Evolutionary conservation across 352 stramenopile species (phyloP).

Genomic region (Phytopythium mirpurense): DNA sequence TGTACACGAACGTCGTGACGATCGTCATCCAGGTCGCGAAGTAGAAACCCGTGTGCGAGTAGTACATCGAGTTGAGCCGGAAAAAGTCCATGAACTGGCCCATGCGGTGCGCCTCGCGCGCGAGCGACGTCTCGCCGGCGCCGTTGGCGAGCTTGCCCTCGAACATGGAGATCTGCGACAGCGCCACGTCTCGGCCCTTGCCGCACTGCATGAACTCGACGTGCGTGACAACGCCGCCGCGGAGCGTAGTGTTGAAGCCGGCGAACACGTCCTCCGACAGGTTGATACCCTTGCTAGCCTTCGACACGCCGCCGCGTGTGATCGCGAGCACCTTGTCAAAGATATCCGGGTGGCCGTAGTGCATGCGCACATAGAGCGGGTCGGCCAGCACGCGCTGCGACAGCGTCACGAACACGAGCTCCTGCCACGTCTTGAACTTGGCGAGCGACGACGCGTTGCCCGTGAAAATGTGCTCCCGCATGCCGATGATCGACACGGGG

Average conservation of each 20-base stretch:
- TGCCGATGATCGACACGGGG: conserved; percentile 78
- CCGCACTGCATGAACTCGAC: conserved; percentile 87
- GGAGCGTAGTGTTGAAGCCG: conserved; percentile 75
- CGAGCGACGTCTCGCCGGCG: conserved; percentile 69
- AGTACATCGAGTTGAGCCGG: conserved; percentile 85
- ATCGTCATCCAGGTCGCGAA: conserved; percentile 86
- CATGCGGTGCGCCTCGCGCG: conserved; percentile 80
- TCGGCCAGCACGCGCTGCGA: conserved; percentile 76
- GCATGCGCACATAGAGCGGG: conserved; percentile 72
- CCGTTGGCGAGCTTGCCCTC: conserved; percentile 83
- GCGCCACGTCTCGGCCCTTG: conserved; percentile 78
- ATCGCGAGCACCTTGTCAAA: conserved; percentile 80
- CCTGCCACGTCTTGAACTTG: conserved; percentile 86
- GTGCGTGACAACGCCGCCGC: conserved; percentile 72
- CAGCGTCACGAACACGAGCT: conserved; percentile 81
- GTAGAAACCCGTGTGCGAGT: conserved; percentile 85
- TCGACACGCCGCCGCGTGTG: conserved; percentile 70
- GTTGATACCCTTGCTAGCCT: conserved; percentile 82
- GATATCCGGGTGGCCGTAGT: conserved; percentile 82
- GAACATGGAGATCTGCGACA: conserved; percentile 86
- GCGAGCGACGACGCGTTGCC: conserved; percentile 76
- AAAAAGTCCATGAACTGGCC: conserved; percentile 86
- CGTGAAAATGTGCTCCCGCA: conserved; percentile 87
- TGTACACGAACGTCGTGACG: conserved; percentile 85
- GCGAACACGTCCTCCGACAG: conserved; percentile 85